Percentiles rank a stretch among this genome's conserved stretches.
These are phyloP conservation scores for Micractinium sp. DNA, from an alignment of 139 green algal species.

Conservation along the genomic window DNA sequence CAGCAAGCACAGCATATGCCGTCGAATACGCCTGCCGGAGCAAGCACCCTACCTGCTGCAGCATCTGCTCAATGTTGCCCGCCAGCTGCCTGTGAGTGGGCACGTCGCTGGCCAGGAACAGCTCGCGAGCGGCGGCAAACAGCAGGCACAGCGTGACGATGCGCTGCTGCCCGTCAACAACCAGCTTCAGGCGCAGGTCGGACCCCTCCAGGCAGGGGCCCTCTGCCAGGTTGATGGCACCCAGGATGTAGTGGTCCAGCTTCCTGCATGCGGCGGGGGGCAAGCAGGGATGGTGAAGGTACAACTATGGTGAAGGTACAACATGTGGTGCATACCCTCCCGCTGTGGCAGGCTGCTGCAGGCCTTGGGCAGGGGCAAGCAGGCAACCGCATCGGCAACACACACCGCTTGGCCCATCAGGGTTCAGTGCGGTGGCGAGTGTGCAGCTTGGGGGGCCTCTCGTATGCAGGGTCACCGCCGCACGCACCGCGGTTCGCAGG, in stretches of 20 bases:
- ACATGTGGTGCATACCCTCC: background rate
- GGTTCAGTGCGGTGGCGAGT: too few species aligned
- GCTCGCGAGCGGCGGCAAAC: background rate
- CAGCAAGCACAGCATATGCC: too few species aligned
- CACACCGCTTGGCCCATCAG: too few species aligned
- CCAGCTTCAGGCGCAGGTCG: background rate
- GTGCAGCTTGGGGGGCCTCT: too few species aligned
- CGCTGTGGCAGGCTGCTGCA: background rate
- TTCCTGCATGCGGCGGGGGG: background rate
- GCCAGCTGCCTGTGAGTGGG: background rate
- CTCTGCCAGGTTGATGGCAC: background rate
- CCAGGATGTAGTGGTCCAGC: background rate
- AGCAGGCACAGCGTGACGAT: conserved; percentile 4
- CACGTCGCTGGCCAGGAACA: background rate
- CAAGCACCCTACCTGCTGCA: background rate
- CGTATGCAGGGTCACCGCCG: too few species aligned
- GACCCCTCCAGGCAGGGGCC: background rate
- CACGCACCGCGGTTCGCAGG: background rate
- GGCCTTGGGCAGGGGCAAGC: background rate
- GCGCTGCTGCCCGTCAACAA: background rate
- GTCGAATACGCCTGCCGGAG: too few species aligned
- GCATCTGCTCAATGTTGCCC: background rate
- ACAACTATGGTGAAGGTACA: background rate
- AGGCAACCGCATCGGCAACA: background rate
- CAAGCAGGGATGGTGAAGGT: background rate